Conservation (phyloP, 2,329 filamentous ascomycete species). For the Neofusicoccum parvum region DNA sequence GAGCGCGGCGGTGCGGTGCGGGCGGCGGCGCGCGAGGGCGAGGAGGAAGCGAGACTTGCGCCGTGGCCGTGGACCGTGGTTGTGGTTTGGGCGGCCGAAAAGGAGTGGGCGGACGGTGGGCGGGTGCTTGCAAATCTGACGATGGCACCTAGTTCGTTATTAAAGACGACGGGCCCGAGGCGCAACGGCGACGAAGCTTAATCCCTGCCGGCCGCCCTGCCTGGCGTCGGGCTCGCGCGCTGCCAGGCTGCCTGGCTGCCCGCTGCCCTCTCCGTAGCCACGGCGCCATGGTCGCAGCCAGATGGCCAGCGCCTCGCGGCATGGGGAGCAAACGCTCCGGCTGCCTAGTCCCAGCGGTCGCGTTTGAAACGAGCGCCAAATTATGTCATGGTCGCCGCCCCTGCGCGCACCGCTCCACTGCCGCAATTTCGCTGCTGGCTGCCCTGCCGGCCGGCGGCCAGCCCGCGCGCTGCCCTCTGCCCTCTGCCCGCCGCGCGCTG, state of each 20-base stretch:
- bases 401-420: not conserved
- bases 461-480: too few relatives aligned
- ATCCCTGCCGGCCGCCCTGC: constrained; percentile 9
- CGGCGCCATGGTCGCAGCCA: not conserved
- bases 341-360: too few relatives aligned
- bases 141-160: constrained; percentile 18
- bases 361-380: too few relatives aligned
- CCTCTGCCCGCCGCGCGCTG: too few relatives aligned
- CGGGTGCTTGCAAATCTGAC: constrained; percentile 17
- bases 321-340: too few relatives aligned
- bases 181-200: constrained; percentile 16
- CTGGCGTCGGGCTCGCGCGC: constrained; percentile 4
- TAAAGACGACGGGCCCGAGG: constrained; percentile 17
- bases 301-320: too few relatives aligned
- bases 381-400: not conserved
- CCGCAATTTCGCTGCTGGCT: not conserved
- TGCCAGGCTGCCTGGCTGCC: not conserved
- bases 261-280: not conserved
- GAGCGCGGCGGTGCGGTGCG: not conserved
- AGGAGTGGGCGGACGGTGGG: not conserved
- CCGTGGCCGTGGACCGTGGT: not conserved
- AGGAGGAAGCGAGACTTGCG: not conserved
- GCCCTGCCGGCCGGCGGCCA: too few relatives aligned
- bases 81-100: not conserved
- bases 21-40: not conserved